Conservation (phyloP, 345 rosid species). For the Eucalyptus cloeziana region DNA sequence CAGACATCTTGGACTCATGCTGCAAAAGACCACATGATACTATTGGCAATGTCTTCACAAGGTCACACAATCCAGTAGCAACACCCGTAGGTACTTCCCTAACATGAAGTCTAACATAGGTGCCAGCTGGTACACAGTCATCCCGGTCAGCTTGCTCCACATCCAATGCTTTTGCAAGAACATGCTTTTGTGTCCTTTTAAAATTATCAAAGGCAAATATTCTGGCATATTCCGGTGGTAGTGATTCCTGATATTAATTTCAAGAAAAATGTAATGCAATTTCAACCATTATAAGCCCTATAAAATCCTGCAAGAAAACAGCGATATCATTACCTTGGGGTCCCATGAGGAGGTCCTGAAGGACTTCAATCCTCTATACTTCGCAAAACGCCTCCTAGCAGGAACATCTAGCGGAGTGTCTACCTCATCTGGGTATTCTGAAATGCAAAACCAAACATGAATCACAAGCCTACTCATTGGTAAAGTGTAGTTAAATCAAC, state of each 20-base stretch:
- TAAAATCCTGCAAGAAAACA: not conserved
- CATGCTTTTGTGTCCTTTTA: constrained; percentile 74
- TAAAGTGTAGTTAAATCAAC: not conserved
- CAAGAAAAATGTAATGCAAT: not conserved
- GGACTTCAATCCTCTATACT: constrained; percentile 91
- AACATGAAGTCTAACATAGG: constrained; percentile 60
- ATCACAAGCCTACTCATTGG: not conserved
- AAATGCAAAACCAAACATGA: not conserved
- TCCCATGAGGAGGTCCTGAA: constrained; percentile 96
- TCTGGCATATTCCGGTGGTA: constrained; percentile 85
- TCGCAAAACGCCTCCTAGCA: constrained; percentile 83
- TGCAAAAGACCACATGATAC: constrained; percentile 81
- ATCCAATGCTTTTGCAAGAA: constrained; percentile 43
- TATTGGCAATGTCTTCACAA: constrained; percentile 33
- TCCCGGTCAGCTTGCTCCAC: constrained; percentile 42
- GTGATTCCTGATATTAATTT: constrained; percentile 61
- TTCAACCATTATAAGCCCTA: not conserved
- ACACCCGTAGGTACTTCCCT: constrained; percentile 51
- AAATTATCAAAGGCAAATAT: constrained; percentile 91
- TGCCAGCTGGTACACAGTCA: constrained; percentile 47
- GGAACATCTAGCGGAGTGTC: constrained; percentile 81
- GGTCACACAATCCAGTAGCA: constrained; percentile 43
- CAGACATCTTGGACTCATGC: constrained; percentile 97
- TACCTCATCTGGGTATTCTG: constrained; percentile 95
- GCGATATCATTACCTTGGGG: constrained; percentile 46